Evolutionary conservation across 1,139 yeast genomes (phyloP), one percentile per base, ranked within the genome.

Genomic region (Candida glucosophila): DNA sequence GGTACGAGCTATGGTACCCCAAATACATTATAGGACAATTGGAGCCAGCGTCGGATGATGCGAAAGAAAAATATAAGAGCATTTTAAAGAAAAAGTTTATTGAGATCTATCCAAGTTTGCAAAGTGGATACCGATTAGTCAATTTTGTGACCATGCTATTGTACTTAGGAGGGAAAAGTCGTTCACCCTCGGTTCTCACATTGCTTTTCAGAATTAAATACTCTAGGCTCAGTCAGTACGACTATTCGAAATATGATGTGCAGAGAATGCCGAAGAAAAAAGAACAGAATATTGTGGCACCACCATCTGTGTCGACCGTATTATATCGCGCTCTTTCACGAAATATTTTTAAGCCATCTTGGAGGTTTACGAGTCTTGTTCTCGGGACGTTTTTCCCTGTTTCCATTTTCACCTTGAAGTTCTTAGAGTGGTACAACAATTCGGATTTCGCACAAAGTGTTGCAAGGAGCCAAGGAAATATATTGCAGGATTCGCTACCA

Each of bases 371-470:
- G 4, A 54, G 65, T 19, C 46, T 61, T 10, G 28, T 63, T 2
- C 54, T 70, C 15, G 75, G 70, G 16, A 71, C 72, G 2, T 60
- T 81, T 17, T 73, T 90, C 55, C 97, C 97, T 0, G 67, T 81
- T 1, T 83, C 94, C 3, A 80, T 90, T 32, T 88, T 90, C 47
- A 48, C 80, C 18, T 65, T 90, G 36, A 85, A 86, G 52, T 85
- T 90, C 40, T 65, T 86, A 27, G 97, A 90, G 49, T 88, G 97
- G 97, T 88, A 95, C 94, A 77, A 78, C 35, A 72, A 82, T 22
- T 76, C 88, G 11, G 85, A 81, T 35, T 70, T 85, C 41, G 77
- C 85, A 1, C 57, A 67, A 5, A 75, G 76, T 39, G 52, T 83
- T 24, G 58, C 73, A 7, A 71, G 70, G 37, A 68, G 64, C 25